These are phyloP conservation scores for Zizania palustris DNA, from an alignment of 202 grass and related monocot species.

Conservation along the genomic window DNA sequence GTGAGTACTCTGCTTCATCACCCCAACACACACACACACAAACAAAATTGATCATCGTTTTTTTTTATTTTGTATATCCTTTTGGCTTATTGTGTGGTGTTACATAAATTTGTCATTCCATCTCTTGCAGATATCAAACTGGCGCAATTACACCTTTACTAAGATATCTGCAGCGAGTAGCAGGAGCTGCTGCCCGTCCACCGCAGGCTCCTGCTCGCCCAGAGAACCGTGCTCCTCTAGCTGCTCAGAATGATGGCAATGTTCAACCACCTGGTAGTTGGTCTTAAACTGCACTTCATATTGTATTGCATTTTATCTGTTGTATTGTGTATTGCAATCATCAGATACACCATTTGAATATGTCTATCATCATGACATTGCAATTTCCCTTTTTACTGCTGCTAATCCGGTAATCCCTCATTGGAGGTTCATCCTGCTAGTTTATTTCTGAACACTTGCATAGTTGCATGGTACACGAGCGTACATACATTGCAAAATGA, in stretches of 20 bases:
- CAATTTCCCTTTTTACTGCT: slow-evolving; percentile 17
- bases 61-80: slow-evolving; percentile 9
- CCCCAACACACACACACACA: too few relatives aligned
- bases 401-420: slow-evolving; percentile 17
- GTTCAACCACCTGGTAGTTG: slow-evolving; percentile 54
- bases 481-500: slow-evolving; percentile 8
- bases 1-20: slow-evolving; percentile 50
- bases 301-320: slow-evolving; percentile 25
- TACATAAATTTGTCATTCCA: slow-evolving; percentile 24
- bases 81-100: slow-evolving; percentile 4
- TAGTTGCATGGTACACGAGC: background rate
- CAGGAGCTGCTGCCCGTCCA: slow-evolving; percentile 61
- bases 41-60: slow-evolving; percentile 4
- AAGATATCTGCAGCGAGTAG: slow-evolving; percentile 67
- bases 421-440: background rate
- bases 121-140: slow-evolving; percentile 67
- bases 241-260: slow-evolving; percentile 56
- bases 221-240: slow-evolving; percentile 53
- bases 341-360: background rate
- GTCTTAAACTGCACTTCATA: slow-evolving; percentile 27
- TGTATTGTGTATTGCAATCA: slow-evolving; percentile 1
- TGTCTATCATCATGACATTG: background rate
- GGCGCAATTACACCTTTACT: slow-evolving; percentile 71
- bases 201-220: slow-evolving; percentile 52
- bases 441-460: background rate